Conservation (phyloP, 2,329 filamentous ascomycete species). For the Aureobasidium melanogenum region DNA sequence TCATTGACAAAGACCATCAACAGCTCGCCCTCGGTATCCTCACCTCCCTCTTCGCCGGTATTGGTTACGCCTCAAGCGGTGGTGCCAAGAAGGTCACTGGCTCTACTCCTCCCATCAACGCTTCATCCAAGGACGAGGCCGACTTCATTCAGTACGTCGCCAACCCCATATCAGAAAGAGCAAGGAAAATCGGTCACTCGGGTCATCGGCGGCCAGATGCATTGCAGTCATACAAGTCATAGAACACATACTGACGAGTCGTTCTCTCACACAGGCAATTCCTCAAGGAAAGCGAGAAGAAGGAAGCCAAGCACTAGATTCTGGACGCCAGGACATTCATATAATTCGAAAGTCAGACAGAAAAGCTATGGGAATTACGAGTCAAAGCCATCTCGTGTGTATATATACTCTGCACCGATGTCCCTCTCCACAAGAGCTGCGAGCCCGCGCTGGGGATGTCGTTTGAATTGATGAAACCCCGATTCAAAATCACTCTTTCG, state of each 20-base stretch:
- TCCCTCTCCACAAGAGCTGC: not conserved
- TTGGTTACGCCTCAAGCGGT: conserved; percentile 36
- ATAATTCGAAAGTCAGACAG: not conserved
- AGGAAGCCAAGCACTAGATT: conserved; percentile 12
- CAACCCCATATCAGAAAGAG: too few relatives aligned
- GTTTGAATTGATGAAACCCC: conserved; percentile 1
- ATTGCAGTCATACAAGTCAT: not conserved
- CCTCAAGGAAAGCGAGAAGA: conserved; percentile 11
- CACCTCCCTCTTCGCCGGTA: conserved; percentile 38
- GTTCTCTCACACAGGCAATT: conserved; percentile 4
- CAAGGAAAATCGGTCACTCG: not conserved
- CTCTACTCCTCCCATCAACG: conserved; percentile 51
- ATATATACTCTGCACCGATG: conserved; percentile 7
- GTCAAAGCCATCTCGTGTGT: conserved; percentile 9
- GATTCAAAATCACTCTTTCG: not conserved
- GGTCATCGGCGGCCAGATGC: not conserved
- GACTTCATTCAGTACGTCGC: conserved; percentile 53
- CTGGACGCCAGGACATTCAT: not conserved
- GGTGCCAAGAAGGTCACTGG: conserved; percentile 39
- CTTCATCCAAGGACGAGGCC: conserved; percentile 59
- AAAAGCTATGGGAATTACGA: conserved; percentile 9
- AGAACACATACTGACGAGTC: not conserved
- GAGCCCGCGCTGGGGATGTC: not conserved
- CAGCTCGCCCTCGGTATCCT: conserved; percentile 55
- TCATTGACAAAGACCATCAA: not conserved